phyloP scores from a whole-genome alignment of 116 monocot genomes.

The Iris pallida region DNA sequence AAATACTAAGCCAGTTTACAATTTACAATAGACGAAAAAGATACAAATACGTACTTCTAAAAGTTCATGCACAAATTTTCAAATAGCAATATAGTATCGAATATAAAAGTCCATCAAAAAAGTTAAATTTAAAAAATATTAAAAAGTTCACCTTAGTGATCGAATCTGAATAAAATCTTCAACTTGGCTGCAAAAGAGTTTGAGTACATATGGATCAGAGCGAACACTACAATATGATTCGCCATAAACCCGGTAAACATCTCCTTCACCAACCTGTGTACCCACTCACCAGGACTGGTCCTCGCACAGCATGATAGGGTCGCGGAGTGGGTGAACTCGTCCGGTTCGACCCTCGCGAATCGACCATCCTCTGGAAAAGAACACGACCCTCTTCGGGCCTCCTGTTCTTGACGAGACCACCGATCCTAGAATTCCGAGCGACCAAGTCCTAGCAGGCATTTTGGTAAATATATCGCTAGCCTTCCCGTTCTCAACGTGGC shows the following conservation, averaged over 20 bases:
- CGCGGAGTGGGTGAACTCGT: slow-evolving; percentile 39
- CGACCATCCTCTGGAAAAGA: slow-evolving; percentile 28
- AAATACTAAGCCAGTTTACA: too few relatives aligned
- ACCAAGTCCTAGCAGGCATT: slow-evolving; percentile 33
- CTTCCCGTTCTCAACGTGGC: slow-evolving; percentile 16
- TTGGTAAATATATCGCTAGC: slow-evolving; percentile 21
- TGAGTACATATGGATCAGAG: slow-evolving; percentile 57
- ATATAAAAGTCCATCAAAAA: too few relatives aligned
- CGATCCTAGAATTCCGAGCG: slow-evolving; percentile 52
- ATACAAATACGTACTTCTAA: too few relatives aligned
- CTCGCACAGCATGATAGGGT: slow-evolving; percentile 38
- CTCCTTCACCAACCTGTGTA: slow-evolving; percentile 30
- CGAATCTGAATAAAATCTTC: too few relatives aligned
- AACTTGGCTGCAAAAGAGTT: too few relatives aligned
- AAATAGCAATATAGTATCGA: too few relatives aligned
- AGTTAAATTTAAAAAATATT: too few relatives aligned
- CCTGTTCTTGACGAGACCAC: slow-evolving; percentile 14
- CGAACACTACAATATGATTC: slow-evolving; percentile 40
- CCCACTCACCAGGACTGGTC: slow-evolving; percentile 15
- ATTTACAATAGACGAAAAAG: too few relatives aligned
- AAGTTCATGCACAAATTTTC: too few relatives aligned
- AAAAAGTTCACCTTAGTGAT: too few relatives aligned
- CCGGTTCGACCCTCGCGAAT: slow-evolving; percentile 31
- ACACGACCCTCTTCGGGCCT: slow-evolving; percentile 22
- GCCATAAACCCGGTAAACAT: not conserved